These are phyloP conservation scores for Acanthamoeba healyi DNA, from an alignment of 208 protist species.

Conservation along the genomic window DNA sequence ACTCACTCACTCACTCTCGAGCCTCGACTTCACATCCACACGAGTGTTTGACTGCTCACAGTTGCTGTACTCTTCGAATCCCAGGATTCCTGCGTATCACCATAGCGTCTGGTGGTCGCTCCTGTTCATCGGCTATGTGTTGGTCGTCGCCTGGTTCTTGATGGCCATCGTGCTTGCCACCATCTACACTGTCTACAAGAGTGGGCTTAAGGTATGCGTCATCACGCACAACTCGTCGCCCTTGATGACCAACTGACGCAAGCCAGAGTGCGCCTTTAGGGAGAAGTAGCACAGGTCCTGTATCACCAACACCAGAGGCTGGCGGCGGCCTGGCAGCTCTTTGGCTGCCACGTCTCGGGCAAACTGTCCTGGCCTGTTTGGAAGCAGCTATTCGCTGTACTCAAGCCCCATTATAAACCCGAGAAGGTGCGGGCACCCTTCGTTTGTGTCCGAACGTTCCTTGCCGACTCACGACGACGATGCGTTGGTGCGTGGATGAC, in stretches of 20 bases:
- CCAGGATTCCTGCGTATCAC: constrained; percentile 23
- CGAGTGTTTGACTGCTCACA: too few species aligned
- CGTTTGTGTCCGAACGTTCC: neutral
- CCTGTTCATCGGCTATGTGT: constrained; percentile 3
- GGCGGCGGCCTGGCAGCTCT: constrained; percentile 53
- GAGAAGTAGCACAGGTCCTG: constrained; percentile 34
- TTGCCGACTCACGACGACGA: too few species aligned
- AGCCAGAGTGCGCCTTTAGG: too few species aligned
- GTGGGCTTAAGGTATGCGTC: constrained; percentile 28
- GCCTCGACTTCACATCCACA: too few species aligned
- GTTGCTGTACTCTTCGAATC: too few species aligned
- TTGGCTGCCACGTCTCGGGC: constrained; percentile 11
- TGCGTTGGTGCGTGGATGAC: too few species aligned
- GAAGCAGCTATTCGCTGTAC: neutral
- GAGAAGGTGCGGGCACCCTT: neutral
- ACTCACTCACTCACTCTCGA: neutral
- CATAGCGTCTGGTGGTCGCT: neutral
- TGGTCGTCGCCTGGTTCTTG: constrained; percentile 28
- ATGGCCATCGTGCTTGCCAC: constrained; percentile 55
- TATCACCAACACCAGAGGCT: constrained; percentile 42
- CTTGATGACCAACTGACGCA: too few species aligned
- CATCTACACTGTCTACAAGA: constrained; percentile 66
- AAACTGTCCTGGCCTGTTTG: neutral
- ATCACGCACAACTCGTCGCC: too few species aligned
- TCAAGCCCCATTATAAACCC: neutral